Evolutionary conservation across 2,329 filamentous ascomycete genomes (phyloP).

Genomic region (Drechslerella dactyloides): DNA sequence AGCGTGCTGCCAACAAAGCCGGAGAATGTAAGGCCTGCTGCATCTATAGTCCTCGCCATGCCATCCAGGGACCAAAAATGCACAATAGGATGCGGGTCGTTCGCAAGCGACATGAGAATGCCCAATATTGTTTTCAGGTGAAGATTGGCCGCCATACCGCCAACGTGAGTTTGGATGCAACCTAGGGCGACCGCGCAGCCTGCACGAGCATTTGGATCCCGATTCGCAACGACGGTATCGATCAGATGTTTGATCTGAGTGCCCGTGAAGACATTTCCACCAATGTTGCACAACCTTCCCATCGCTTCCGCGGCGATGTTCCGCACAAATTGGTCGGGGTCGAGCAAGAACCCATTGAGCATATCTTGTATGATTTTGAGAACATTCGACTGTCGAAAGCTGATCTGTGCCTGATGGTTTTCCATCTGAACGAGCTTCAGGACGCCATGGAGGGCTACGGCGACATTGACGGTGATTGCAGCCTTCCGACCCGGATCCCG

Average conservation of each 20-base stretch:
- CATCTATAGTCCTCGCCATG: slow-evolving; percentile 82
- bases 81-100: slow-evolving; percentile 90
- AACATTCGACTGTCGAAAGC: slow-evolving; percentile 52
- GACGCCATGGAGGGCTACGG: slow-evolving; percentile 77
- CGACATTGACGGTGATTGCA: slow-evolving; percentile 89
- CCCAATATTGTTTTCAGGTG: slow-evolving; percentile 97
- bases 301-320: slow-evolving; percentile 83
- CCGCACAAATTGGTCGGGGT: slow-evolving; percentile 84
- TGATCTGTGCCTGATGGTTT: slow-evolving; percentile 48
- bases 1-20: slow-evolving; percentile 87
- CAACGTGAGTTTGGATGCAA: slow-evolving; percentile 91
- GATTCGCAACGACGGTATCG: slow-evolving; percentile 90
- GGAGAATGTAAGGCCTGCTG: slow-evolving; percentile 89
- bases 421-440: slow-evolving; percentile 77
- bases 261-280: slow-evolving; percentile 87
- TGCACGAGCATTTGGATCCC: slow-evolving; percentile 89
- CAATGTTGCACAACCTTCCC: slow-evolving; percentile 80
- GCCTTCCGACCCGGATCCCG: slow-evolving; percentile 86
- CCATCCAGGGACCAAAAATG: slow-evolving; percentile 97
- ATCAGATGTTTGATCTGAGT: slow-evolving; percentile 88
- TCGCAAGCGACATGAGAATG: slow-evolving; percentile 96
- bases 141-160: slow-evolving; percentile 94
- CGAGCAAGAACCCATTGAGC: slow-evolving; percentile 79
- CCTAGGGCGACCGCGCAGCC: slow-evolving; percentile 94
- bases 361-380: slow-evolving; percentile 62